Evolutionary conservation across 208 protist genomes (phyloP).

Genomic region (Trichomonas vaginalis): DNA sequence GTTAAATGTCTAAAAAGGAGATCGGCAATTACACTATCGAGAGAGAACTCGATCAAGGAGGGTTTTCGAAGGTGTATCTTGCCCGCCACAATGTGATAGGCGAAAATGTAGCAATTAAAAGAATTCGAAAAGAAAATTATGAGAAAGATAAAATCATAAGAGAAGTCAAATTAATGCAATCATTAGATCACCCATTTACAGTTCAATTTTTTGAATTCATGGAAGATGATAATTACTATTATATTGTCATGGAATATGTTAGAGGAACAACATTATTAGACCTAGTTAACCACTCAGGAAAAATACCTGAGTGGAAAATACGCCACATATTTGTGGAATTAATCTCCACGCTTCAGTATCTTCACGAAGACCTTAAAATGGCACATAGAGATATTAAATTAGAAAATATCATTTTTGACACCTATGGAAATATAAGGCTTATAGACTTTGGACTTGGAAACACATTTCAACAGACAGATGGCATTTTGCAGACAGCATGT

Average conservation of each 20-base stretch:
- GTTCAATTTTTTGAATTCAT: background rate
- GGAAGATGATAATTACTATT: background rate
- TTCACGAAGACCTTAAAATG: constrained; percentile 21
- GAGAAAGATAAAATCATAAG: background rate
- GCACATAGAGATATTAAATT: constrained; percentile 30
- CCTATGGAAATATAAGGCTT: constrained; percentile 18
- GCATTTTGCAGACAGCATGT: background rate
- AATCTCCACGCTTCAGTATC: background rate
- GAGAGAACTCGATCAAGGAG: background rate
- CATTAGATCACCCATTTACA: background rate
- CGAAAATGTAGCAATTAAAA: background rate
- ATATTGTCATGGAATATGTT: background rate
- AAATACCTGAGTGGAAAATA: background rate
- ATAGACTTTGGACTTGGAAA: constrained; percentile 21
- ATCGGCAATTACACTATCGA: background rate
- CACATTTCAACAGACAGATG: background rate
- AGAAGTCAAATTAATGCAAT: background rate
- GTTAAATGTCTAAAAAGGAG: background rate
- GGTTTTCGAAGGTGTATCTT: background rate
- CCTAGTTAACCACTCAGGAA: background rate
- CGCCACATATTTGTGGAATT: background rate
- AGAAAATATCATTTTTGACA: constrained; percentile 26
- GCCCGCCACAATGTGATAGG: background rate
- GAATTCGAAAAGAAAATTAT: background rate
- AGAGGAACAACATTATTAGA: background rate